phyloP scores from a whole-genome alignment of 1,284 basidiomycete genomes.

The Takashimella tepidaria region DNA sequence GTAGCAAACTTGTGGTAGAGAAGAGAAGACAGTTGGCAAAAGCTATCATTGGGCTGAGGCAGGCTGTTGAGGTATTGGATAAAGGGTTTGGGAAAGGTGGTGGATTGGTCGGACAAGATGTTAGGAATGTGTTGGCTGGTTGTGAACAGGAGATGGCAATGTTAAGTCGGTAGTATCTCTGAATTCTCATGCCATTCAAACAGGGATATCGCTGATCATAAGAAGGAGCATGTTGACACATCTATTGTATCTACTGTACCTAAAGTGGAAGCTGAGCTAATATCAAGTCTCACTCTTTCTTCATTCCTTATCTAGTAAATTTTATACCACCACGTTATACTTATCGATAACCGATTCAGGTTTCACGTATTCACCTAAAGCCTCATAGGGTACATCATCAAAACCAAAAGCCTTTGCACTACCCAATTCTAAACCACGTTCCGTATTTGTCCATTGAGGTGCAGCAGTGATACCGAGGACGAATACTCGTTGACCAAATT shows the following conservation, averaged over 20 bases:
- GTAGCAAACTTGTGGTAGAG: slow-evolving; percentile 27
- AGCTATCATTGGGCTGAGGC: slow-evolving; percentile 60
- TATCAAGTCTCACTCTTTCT: background rate
- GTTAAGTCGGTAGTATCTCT: slow-evolving; percentile 2
- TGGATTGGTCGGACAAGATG: slow-evolving; percentile 37
- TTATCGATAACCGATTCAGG: slow-evolving; percentile 46
- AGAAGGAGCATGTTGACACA: background rate
- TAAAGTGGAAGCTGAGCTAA: too few relatives aligned
- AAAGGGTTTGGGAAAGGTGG: slow-evolving; percentile 43
- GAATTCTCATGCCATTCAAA: too few relatives aligned
- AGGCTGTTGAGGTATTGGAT: slow-evolving; percentile 50
- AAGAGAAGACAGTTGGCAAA: slow-evolving; percentile 49
- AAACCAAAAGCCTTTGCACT: slow-evolving; percentile 27
- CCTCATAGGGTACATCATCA: slow-evolving; percentile 29
- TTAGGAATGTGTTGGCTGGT: slow-evolving; percentile 30
- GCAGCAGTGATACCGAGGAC: slow-evolving; percentile 57
- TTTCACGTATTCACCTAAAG: slow-evolving; percentile 39
- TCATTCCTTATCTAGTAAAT: background rate
- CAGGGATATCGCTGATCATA: too few relatives aligned
- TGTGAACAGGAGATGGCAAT: slow-evolving; percentile 25
- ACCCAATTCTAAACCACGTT: slow-evolving; percentile 51
- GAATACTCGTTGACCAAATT: slow-evolving; percentile 56
- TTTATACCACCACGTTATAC: slow-evolving; percentile 20
- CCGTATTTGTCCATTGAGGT: slow-evolving; percentile 56
- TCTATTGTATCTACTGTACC: background rate